Evolutionary conservation across 2,329 filamentous ascomycete genomes (phyloP), one percentile per base, ranked within the genome.

Genomic region (Aspergillus clavatus): DNA sequence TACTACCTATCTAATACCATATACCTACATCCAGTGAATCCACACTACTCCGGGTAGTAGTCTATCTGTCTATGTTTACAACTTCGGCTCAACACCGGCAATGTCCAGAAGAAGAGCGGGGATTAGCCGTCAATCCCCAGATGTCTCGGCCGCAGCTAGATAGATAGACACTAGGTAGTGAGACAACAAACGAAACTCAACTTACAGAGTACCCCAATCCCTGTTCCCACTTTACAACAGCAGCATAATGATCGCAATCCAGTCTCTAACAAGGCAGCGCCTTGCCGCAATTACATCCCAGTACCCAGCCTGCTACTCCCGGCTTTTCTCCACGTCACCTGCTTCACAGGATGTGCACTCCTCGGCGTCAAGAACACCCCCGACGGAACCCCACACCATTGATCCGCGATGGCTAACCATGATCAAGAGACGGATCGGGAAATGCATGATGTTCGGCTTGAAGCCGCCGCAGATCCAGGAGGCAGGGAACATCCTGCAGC

Each of bases 371-470:
- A 49, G 43, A 28, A 36, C 46, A 33, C 33, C 50, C 21, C 19
- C 54, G 27, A 38, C 52, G 36, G 60, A 57, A 45, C 56, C 55
- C 24, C 61, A 60, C 43, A 47, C 53, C 33, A 48, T 74, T 58
- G 57, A 74, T 62, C 72, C 82, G 14, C 74, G 81, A 60, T 93
- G 87, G 87, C 79, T 89, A 27, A 78, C 81, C 4, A 78, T 84
- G 47, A 77, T 84, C 33, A 84, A 82, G 60, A 59, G 72, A 11
- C 78, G 87, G 14, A 71, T 91, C 22, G 87, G 86, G 2, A 83
- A 82, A 68, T 90, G 87, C 63, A 80, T 91, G 53, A 79, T 77
- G 50, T 91, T 89, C 60, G 87, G 87, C 2, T 74, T 87, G 55
- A 70, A 71, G n/a, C 65, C 69, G 1, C 57, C 64, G 23, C 85